Evolutionary conservation across 805 yeast genomes (phyloP).

Genomic region (Wickerhamomyces strasburgensis): DNA sequence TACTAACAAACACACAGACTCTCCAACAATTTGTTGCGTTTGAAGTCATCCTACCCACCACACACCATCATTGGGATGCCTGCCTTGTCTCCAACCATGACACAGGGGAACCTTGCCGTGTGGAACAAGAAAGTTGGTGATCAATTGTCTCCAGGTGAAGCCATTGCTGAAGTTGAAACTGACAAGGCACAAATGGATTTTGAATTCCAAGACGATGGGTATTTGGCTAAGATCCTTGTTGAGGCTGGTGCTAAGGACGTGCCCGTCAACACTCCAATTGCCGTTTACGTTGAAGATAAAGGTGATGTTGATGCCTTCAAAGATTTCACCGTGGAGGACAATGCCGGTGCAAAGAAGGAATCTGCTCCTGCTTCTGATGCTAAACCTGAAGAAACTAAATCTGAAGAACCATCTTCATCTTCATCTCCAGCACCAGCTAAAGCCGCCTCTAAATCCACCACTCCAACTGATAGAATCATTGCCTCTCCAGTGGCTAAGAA

Average conservation of each 20-base stretch:
- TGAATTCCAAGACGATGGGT: slow-evolving; percentile 97
- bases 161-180: slow-evolving; percentile 94
- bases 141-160: slow-evolving; percentile 82
- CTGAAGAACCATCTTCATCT: slow-evolving; percentile 22
- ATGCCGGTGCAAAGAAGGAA: slow-evolving; percentile 28
- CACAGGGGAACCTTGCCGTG: slow-evolving; percentile 84
- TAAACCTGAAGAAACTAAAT: slow-evolving; percentile 2
- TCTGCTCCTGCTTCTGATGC: slow-evolving; percentile 26
- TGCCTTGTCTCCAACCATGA: slow-evolving; percentile 99
- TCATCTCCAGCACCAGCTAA: slow-evolving; percentile 32
- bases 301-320: slow-evolving; percentile 85
- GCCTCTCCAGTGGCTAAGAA: slow-evolving; percentile 96
- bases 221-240: slow-evolving; percentile 77
- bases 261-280: slow-evolving; percentile 94
- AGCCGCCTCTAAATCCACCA: slow-evolving; percentile 17
- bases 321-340: slow-evolving; percentile 76
- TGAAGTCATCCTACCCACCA: slow-evolving; percentile 49
- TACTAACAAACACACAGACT: slow-evolving; percentile 15
- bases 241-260: slow-evolving; percentile 84
- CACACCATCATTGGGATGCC: slow-evolving; percentile 96
- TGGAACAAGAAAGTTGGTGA: slow-evolving; percentile 95
- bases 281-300: slow-evolving; percentile 87
- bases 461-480: slow-evolving; percentile 63
- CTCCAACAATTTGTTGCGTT: slow-evolving; percentile 18
- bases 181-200: slow-evolving; percentile 98